A percentile compares a stretch with the other conserved stretches of the same genome.
These are phyloP conservation scores for Bruguiera hainesii DNA, from an alignment of 441 rosid genomes.

Conservation along the genomic window DNA sequence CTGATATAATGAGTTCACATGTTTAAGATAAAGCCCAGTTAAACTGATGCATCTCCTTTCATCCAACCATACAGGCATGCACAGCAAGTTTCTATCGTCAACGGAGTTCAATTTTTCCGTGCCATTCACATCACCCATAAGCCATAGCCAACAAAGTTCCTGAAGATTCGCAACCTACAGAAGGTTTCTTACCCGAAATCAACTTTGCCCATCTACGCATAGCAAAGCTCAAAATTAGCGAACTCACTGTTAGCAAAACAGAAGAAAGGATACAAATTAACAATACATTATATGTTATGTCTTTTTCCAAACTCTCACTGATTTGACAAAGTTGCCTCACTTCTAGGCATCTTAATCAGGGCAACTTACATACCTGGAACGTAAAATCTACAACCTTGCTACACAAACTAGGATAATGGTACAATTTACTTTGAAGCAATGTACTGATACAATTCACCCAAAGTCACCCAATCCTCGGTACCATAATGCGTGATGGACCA, in stretches of 20 bases:
- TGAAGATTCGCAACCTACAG: too few relatives aligned
- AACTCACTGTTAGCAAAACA: slow-evolving; percentile 2
- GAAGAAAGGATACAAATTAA: slow-evolving; percentile 11
- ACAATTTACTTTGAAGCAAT: slow-evolving; percentile 10
- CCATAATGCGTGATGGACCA: slow-evolving; percentile 1
- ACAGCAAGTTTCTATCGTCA: too few relatives aligned
- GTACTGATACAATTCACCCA: neutral
- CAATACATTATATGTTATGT: slow-evolving; percentile 10
- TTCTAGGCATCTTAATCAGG: slow-evolving; percentile 18
- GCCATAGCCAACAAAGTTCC: too few relatives aligned
- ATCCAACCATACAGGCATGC: too few relatives aligned
- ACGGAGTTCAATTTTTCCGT: too few relatives aligned
- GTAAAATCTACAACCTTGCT: slow-evolving; percentile 22
- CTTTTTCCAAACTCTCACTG: neutral
- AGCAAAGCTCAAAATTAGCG: neutral
- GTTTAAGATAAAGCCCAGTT: too few relatives aligned
- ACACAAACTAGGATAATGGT: slow-evolving; percentile 12
- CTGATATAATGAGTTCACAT: too few relatives aligned
- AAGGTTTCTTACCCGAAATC: too few relatives aligned
- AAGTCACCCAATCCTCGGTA: slow-evolving; percentile 5
- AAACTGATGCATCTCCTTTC: too few relatives aligned
- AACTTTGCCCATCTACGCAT: too few relatives aligned
- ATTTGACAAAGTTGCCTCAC: slow-evolving; percentile 2
- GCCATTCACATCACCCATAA: too few relatives aligned
- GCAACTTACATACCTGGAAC: slow-evolving; percentile 12